Base-by-base conservation (phyloP, 2,329 filamentous ascomycete genomes). In the Periconia sp. region DNA sequence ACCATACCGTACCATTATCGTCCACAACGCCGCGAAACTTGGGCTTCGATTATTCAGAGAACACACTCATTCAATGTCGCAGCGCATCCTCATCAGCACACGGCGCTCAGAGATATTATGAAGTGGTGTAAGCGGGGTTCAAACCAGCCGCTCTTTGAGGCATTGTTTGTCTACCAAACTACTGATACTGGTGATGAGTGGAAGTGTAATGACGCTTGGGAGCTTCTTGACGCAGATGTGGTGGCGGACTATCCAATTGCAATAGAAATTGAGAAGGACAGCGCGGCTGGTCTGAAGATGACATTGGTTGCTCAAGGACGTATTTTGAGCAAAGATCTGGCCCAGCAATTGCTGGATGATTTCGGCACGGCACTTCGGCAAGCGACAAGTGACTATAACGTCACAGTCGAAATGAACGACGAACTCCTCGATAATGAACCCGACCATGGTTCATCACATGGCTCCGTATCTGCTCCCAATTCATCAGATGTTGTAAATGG, bases 121-220 rank as follows among this genome's bases (percentile, higher is more conserved):
- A 95, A 91, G 70, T 95, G 90, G 87, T 86, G 85, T 59, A 80
- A 82, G 0, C 76, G 78, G 5, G 81, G 81, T 3, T 76, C 75
- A 1, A 73, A 74, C n/a, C 71, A 82, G 41, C 78, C 70, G 6
- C 57, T 75, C 7, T 96, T 97, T 65, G 88, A 96, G 54, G 87
- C 81, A 0, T 76, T 97, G 1, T 95, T 97, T 61, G 88, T 91
- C 0, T 96, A 93, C 67, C 89, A 95, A 64, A 76, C 83, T 2
- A 55, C 61, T 9, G 62, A 72, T 0, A 57, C 65, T 1, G 53
- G 63, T 0, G 52, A 64, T 0, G 42, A 54, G 1, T 65, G 64
- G 49, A 52, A 54, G n/a, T 57, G 70, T 3, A 61, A 72, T 2
- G 51, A 61, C 1, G 60, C 85, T 1, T 92, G 90, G 87, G 74